These are phyloP conservation scores for Magnaporthiopsis incrustans DNA, from an alignment of 2,329 filamentous ascomycete species.

Conservation along the genomic window DNA sequence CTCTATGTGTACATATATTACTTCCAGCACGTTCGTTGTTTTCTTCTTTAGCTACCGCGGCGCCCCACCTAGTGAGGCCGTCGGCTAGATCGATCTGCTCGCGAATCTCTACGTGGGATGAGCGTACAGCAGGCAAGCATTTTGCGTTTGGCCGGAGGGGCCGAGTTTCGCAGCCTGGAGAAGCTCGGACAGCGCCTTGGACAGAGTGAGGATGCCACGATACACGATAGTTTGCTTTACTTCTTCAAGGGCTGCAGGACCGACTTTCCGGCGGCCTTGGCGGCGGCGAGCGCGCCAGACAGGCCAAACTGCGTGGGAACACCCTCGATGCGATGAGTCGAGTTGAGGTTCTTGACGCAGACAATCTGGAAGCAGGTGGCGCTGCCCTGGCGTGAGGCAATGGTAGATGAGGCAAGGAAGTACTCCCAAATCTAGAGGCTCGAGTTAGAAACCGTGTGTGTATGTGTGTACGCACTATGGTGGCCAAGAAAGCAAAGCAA, in stretches of 20 bases:
- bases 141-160: background rate
- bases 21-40: background rate
- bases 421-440: conserved; percentile 76
- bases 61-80: background rate
- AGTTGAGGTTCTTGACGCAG: conserved; percentile 84
- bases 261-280: conserved; percentile 19
- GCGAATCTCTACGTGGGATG: background rate
- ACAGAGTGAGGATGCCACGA: background rate
- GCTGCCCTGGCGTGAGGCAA: conserved; percentile 73
- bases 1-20: background rate
- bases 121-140: background rate
- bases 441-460: conserved; percentile 10
- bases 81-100: background rate
- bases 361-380: conserved; percentile 85
- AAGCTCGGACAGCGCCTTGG: background rate
- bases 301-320: conserved; percentile 62
- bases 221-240: background rate
- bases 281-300: conserved; percentile 44
- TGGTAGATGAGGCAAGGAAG: conserved; percentile 81
- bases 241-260: conserved; percentile 2
- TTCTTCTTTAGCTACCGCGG: background rate
- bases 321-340: conserved; percentile 72
- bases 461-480: no score
- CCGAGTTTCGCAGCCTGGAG: background rate
- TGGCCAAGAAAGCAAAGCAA: no score